phyloP scores from a whole-genome alignment of 2,329 filamentous ascomycete genomes.

The Phaeosphaeriaceae sp. region DNA sequence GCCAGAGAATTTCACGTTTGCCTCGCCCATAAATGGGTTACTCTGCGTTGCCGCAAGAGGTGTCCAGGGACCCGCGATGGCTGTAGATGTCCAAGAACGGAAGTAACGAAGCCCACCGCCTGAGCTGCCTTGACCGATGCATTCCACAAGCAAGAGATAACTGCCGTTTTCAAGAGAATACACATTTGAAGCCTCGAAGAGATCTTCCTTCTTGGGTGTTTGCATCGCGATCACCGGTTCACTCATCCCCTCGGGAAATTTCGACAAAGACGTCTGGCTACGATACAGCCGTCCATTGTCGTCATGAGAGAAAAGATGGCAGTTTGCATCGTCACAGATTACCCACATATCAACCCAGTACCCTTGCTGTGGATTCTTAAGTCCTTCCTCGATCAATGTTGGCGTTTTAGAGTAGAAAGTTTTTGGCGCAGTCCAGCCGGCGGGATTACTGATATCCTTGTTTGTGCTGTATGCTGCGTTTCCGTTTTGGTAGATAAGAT shows the following conservation, averaged over 20 bases:
- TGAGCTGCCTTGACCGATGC: constrained; percentile 37
- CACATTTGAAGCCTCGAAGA: constrained; percentile 50
- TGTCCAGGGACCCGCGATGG: constrained; percentile 44
- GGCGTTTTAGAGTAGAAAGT: constrained; percentile 48
- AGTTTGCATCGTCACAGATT: constrained; percentile 47
- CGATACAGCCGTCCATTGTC: constrained; percentile 53
- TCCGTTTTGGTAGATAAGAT: constrained; percentile 52
- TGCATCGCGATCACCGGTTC: constrained; percentile 45
- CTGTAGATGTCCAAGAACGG: constrained; percentile 47
- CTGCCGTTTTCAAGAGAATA: constrained; percentile 38
- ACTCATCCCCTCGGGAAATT: constrained; percentile 48
- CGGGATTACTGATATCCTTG: constrained; percentile 48
- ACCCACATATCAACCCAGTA: constrained; percentile 56
- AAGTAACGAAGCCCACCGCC: constrained; percentile 45
- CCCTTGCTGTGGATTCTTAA: constrained; percentile 32
- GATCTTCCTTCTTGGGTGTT: constrained; percentile 32
- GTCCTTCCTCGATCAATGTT: constrained; percentile 38
- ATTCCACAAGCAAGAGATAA: constrained; percentile 51
- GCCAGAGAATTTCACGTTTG: constrained; percentile 47
- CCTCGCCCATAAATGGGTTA: constrained; percentile 48
- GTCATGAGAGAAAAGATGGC: constrained; percentile 52
- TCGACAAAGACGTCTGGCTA: constrained; percentile 40
- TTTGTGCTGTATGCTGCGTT: constrained; percentile 55
- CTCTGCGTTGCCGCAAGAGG: constrained; percentile 44
- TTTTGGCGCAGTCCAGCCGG: constrained; percentile 48